A percentile compares a stretch with the other conserved stretches of the same genome.
These are phyloP conservation scores for Ustilago tritici DNA, from an alignment of 1,284 basidiomycete species.

Conservation along the genomic window DNA sequence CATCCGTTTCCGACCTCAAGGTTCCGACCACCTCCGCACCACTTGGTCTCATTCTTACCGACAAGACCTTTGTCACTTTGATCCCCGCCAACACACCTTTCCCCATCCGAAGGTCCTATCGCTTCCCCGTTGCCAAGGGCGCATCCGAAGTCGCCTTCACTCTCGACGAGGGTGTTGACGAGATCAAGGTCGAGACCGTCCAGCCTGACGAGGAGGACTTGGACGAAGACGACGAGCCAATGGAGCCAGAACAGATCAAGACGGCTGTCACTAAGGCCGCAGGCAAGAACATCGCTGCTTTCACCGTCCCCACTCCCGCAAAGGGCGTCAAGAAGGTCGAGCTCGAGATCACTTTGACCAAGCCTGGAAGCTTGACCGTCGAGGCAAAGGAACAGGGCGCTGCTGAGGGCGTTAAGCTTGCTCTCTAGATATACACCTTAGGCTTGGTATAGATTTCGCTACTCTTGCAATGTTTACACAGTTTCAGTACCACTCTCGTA, in stretches of 20 bases:
- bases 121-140: constrained; percentile 71
- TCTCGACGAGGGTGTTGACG: constrained; percentile 87
- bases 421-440: constrained; percentile 14
- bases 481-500: neutral
- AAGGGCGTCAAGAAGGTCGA: constrained; percentile 41
- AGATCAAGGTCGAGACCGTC: constrained; percentile 77
- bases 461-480: neutral
- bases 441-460: neutral
- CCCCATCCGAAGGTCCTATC: constrained; percentile 80
- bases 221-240: constrained; percentile 71
- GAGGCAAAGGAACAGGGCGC: constrained; percentile 39
- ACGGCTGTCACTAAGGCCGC: constrained; percentile 56
- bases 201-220: constrained; percentile 60
- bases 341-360: constrained; percentile 42
- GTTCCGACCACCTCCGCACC: constrained; percentile 71
- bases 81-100: constrained; percentile 73
- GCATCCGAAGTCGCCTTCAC: constrained; percentile 75
- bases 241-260: constrained; percentile 62
- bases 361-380: constrained; percentile 28
- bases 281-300: constrained; percentile 38
- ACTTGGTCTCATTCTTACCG: constrained; percentile 83
- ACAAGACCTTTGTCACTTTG: constrained; percentile 69
- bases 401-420: constrained; percentile 19
- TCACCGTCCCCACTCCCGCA: constrained; percentile 44
- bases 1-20: constrained; percentile 70